Percentiles rank a stretch among this genome's conserved stretches.
These are phyloP conservation scores for Lachancea mirantina DNA, from an alignment of 805 yeast genomes.

Conservation along the genomic window DNA sequence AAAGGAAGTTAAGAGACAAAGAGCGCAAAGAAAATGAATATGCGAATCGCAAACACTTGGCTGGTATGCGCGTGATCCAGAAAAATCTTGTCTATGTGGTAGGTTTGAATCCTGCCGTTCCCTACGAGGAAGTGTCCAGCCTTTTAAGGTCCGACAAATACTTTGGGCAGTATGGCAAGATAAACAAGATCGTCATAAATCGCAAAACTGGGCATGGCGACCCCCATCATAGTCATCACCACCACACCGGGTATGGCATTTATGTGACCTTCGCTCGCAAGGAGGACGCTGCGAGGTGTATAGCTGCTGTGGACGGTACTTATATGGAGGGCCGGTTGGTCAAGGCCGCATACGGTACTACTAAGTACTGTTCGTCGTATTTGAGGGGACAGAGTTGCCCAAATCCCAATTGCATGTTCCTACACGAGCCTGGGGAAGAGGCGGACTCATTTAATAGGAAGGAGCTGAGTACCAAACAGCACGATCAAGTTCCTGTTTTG, in stretches of 20 bases:
- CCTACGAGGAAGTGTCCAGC: conserved; percentile 78
- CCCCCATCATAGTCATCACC: conserved; percentile 24
- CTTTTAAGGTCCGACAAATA: conserved; percentile 83
- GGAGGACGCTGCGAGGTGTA: conserved; percentile 93
- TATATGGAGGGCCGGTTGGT: conserved; percentile 83
- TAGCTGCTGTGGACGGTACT: conserved; percentile 86
- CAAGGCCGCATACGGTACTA: conserved; percentile 96
- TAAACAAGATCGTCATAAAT: conserved; percentile 87
- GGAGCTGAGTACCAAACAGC: conserved; percentile 33
- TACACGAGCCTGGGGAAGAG: conserved; percentile 99
- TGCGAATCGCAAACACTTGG: conserved; percentile 74
- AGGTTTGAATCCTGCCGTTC: conserved; percentile 70
- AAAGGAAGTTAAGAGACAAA: conserved; percentile 77
- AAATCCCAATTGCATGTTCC: conserved; percentile 96
- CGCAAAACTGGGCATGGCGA: conserved; percentile 48
- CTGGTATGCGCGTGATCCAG: conserved; percentile 97
- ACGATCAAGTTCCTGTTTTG: conserved; percentile 9
- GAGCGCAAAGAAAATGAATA: conserved; percentile 87
- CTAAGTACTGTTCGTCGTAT: conserved; percentile 96
- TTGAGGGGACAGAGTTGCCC: conserved; percentile 94
- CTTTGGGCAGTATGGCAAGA: conserved; percentile 98
- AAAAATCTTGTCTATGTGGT: conserved; percentile 94
- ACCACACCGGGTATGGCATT: conserved; percentile 80
- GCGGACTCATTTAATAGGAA: conserved; percentile 89
- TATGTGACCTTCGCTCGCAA: conserved; percentile 89